Evolutionary conservation across 805 yeast genomes (phyloP).

Genomic region (Hyphopichia homilentoma): DNA sequence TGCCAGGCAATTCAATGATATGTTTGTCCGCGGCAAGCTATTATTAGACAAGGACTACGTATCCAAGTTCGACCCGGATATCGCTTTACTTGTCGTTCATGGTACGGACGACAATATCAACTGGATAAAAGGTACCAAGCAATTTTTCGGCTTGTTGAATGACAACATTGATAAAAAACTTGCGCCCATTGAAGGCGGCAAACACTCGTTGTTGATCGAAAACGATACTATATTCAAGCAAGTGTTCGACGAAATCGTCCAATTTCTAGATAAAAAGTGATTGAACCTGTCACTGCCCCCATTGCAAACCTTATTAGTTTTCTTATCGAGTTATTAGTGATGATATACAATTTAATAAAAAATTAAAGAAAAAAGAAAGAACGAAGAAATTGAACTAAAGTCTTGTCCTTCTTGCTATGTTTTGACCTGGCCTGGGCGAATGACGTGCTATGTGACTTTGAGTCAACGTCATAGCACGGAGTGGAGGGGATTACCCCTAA

Average conservation of each 20-base stretch:
- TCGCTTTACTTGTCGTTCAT: slow-evolving; percentile 56
- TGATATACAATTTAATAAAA: too few species aligned
- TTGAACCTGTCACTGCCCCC: not conserved
- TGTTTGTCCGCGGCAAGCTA: slow-evolving; percentile 57
- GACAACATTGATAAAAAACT: slow-evolving; percentile 30
- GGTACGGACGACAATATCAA: slow-evolving; percentile 65
- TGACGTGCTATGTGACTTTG: too few species aligned
- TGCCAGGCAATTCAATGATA: slow-evolving; percentile 60
- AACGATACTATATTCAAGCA: slow-evolving; percentile 34
- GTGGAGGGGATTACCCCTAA: too few species aligned
- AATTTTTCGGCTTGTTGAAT: slow-evolving; percentile 34
- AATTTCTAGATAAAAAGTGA: slow-evolving; percentile 23
- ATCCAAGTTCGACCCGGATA: slow-evolving; percentile 30
- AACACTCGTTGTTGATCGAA: slow-evolving; percentile 48
- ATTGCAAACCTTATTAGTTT: not conserved
- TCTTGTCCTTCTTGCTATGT: too few species aligned
- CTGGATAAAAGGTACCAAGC: slow-evolving; percentile 43
- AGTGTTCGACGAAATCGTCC: slow-evolving; percentile 34
- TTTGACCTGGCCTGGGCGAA: too few species aligned
- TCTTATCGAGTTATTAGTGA: too few species aligned
- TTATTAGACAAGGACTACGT: slow-evolving; percentile 38
- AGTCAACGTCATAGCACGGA: too few species aligned
- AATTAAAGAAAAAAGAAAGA: too few species aligned
- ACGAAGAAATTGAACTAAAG: too few species aligned
- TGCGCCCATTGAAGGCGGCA: slow-evolving; percentile 24